Conservation (phyloP, 257 asterid species). For the Ballota nigra region DNA sequence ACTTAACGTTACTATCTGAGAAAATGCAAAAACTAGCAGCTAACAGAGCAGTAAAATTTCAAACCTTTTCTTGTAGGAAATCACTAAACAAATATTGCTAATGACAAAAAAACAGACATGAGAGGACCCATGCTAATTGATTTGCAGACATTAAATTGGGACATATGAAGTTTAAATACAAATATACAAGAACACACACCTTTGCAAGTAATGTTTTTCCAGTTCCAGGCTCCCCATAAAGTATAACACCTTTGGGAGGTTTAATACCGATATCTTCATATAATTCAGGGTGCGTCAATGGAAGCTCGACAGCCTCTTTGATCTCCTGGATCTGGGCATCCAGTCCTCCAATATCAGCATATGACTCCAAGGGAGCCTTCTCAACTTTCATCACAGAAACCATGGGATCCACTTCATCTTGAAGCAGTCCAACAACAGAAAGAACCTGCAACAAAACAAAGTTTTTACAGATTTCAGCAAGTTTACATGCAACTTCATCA, state of each 20-base stretch:
- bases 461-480: background rate
- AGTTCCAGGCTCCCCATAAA: constrained; percentile 96
- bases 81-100: background rate
- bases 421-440: constrained; percentile 93
- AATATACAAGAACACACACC: constrained; percentile 40
- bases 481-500: background rate
- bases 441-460: constrained; percentile 60
- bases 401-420: constrained; percentile 95
- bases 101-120: background rate
- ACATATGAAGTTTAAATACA: background rate
- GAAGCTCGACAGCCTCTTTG: constrained; percentile 71
- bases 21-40: background rate
- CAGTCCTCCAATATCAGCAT: constrained; percentile 72
- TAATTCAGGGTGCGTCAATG: constrained; percentile 55
- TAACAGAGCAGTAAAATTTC: background rate
- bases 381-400: constrained; percentile 99
- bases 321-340: constrained; percentile 68
- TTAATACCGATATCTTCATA: constrained; percentile 86
- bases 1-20: background rate
- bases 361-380: constrained; percentile 95
- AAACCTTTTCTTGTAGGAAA: background rate
- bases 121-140: background rate
- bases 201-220: constrained; percentile 95
- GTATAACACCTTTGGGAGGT: constrained; percentile 96
- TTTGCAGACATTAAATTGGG: background rate